These are phyloP conservation scores for Candida railenensis DNA, from an alignment of 805 yeast genomes.

Conservation along the genomic window DNA sequence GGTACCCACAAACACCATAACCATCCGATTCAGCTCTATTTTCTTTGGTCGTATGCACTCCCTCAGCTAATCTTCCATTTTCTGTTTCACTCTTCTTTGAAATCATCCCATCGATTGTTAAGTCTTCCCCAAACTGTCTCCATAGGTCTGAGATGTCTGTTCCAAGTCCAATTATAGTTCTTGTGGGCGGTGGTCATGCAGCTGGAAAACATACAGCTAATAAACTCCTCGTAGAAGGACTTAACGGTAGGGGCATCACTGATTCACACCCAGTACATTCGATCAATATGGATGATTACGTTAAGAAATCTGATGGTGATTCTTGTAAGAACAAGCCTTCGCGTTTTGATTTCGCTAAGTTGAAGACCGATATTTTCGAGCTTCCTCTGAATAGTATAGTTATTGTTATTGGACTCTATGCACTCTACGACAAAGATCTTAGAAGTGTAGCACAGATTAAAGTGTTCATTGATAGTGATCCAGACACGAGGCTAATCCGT, in stretches of 20 bases:
- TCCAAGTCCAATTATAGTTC: slow-evolving; percentile 31
- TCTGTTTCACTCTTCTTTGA: no score
- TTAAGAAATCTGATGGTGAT: slow-evolving; percentile 17
- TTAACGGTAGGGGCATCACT: slow-evolving; percentile 6
- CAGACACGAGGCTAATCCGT: slow-evolving; percentile 80
- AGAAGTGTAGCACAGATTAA: slow-evolving; percentile 59
- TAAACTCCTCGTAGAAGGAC: slow-evolving; percentile 30
- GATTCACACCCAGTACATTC: slow-evolving; percentile 29
- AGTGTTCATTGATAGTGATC: slow-evolving; percentile 79
- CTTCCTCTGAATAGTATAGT: slow-evolving; percentile 4
- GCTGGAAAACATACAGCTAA: slow-evolving; percentile 51
- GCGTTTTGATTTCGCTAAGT: slow-evolving; percentile 35
- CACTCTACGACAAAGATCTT: slow-evolving; percentile 62
- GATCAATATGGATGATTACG: slow-evolving; percentile 46
- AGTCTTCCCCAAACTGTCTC: no score
- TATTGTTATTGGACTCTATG: slow-evolving; percentile 60
- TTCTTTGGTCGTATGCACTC: no score
- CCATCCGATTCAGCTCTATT: no score
- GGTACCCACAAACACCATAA: no score
- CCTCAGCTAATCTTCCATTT: no score
- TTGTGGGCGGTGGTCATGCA: slow-evolving; percentile 64
- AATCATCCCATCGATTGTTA: no score
- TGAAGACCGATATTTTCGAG: slow-evolving; percentile 17
- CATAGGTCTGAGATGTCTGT: no score
- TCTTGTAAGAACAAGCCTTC: slow-evolving; percentile 35